phyloP scores from a whole-genome alignment of 2,329 filamentous ascomycete genomes.

The Phyllosticta paracitricarpa region DNA sequence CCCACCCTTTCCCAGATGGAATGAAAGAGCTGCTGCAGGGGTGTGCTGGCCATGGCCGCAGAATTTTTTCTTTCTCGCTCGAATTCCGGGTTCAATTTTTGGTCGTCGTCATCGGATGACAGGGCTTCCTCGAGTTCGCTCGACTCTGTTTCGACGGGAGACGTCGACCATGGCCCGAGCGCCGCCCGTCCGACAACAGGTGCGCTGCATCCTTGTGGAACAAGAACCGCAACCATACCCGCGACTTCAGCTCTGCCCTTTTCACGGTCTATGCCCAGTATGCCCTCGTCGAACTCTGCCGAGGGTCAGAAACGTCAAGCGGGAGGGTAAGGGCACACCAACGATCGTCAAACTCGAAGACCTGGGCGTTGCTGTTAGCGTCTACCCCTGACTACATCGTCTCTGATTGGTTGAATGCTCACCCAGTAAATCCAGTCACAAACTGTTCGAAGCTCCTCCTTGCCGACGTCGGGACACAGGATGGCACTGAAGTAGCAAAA shows the following conservation, averaged over 20 bases:
- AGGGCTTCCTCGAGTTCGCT: background rate
- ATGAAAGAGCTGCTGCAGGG: conserved; percentile 1
- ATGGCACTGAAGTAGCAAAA: conserved; percentile 10
- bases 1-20: conserved; percentile 5
- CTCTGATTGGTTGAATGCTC: background rate
- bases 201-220: background rate
- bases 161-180: background rate
- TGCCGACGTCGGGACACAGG: conserved; percentile 6
- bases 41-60: background rate
- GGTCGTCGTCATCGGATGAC: background rate
- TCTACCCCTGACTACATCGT: background rate
- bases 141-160: background rate
- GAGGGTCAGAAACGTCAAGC: background rate
- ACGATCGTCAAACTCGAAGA: conserved; percentile 11
- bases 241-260: conserved; percentile 6
- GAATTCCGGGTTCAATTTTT: background rate
- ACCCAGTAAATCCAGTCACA: conserved; percentile 10
- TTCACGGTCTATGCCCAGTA: conserved; percentile 5
- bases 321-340: background rate
- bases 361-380: conserved; percentile 1
- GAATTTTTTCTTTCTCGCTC: background rate
- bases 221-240: conserved; percentile 3
- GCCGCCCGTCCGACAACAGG: background rate
- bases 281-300: conserved; percentile 10
- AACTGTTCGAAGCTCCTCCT: conserved; percentile 5